Conservation (phyloP, 2,329 filamentous ascomycete genomes). For the Phoma sp. region DNA sequence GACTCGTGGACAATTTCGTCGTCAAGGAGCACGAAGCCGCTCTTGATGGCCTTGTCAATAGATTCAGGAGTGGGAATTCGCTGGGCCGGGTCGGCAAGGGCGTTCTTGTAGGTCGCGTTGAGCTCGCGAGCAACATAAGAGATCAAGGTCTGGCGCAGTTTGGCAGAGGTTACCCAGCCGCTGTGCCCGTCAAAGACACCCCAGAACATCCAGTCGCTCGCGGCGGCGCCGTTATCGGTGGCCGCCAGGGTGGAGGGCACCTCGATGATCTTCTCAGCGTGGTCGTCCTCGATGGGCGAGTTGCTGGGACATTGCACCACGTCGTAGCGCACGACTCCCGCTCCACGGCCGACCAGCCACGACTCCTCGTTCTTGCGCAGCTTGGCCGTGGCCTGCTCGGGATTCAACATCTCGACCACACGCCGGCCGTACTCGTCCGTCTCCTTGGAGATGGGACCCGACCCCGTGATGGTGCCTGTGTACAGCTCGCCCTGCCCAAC, state of each 20-base stretch:
- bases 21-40: slow-evolving; percentile 85
- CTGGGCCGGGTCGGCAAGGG: slow-evolving; percentile 62
- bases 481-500: slow-evolving; percentile 91
- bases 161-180: slow-evolving; percentile 97
- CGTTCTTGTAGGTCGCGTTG: slow-evolving; percentile 86
- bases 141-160: slow-evolving; percentile 89
- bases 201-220: slow-evolving; percentile 99
- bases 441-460: slow-evolving; percentile 86
- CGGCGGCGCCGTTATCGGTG: slow-evolving; percentile 60
- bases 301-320: slow-evolving; percentile 69
- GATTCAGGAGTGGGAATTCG: slow-evolving; percentile 76
- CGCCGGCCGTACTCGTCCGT: slow-evolving; percentile 83
- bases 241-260: slow-evolving; percentile 69
- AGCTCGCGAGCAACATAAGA: slow-evolving; percentile 91
- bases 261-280: slow-evolving; percentile 97
- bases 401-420: slow-evolving; percentile 94
- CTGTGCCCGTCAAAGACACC: slow-evolving; percentile 98
- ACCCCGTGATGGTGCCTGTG: slow-evolving; percentile 82
- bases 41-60: slow-evolving; percentile 90
- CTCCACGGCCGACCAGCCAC: slow-evolving; percentile 84
- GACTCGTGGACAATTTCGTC: slow-evolving; percentile 94
- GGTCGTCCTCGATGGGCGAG: slow-evolving; percentile 91
- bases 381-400: slow-evolving; percentile 90
- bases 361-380: slow-evolving; percentile 89
- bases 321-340: slow-evolving; percentile 93